phyloP scores from a whole-genome alignment of 768 basidiomycete species.

The Phylloporus sp. region DNA sequence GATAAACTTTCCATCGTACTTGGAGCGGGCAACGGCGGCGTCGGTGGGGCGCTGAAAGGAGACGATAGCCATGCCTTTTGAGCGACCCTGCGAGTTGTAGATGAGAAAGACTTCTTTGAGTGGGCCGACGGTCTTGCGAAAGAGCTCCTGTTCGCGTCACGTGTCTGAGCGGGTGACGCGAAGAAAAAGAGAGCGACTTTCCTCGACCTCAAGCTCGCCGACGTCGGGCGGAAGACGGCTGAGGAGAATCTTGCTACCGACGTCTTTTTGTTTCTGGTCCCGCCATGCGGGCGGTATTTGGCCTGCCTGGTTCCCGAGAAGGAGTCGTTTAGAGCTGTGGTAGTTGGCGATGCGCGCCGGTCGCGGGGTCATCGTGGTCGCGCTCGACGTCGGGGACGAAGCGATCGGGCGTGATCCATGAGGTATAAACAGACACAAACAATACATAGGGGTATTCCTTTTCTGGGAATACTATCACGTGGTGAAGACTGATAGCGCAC shows the following conservation, averaged over 20 bases:
- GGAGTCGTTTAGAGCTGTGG: constrained; percentile 48
- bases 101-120: constrained; percentile 65
- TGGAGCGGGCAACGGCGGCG: constrained; percentile 55
- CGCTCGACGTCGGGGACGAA: not conserved
- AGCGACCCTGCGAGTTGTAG: constrained; percentile 68
- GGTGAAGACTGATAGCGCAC: not conserved
- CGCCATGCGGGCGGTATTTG: constrained; percentile 62
- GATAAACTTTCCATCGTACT: constrained; percentile 74
- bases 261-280: constrained; percentile 33
- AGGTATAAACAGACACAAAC: not conserved
- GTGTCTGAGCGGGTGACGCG: constrained; percentile 4
- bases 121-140: constrained; percentile 72
- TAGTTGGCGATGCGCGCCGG: constrained; percentile 37
- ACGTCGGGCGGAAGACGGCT: constrained; percentile 67
- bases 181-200: constrained; percentile 24
- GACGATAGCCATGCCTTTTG: constrained; percentile 79
- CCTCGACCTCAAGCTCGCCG: constrained; percentile 63
- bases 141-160: constrained; percentile 55
- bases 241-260: constrained; percentile 63
- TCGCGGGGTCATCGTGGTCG: not conserved
- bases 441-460: not conserved
- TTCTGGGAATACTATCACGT: not conserved
- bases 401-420: not conserved
- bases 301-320: constrained; percentile 55
- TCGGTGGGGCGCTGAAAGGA: constrained; percentile 59